Evolutionary conservation across 2,329 filamentous ascomycete genomes (phyloP), one percentile per base, ranked within the genome.

Genomic region (Penicillium sp.): DNA sequence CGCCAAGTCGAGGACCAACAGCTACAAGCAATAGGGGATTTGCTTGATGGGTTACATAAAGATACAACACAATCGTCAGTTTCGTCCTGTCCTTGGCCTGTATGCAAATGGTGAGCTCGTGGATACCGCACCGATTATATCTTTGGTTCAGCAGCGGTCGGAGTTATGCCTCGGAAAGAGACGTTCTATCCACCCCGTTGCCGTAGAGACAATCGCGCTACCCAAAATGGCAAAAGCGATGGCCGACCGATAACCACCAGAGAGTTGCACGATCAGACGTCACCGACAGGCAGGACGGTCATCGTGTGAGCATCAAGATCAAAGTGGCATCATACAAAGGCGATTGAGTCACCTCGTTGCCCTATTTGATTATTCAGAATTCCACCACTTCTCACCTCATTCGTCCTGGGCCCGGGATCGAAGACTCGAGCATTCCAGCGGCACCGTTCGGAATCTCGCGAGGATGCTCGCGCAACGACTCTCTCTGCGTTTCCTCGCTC

Each of bases 401-500:
- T 32, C 11, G 11, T 8, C 29, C 29, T 4, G 29, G 29, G 29
- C 29, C 8, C 29, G 5, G 29, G 5, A 32, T 11, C 29, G 11
- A 25, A 18, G 28, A 18, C 9, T 24, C 11, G 25, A 5, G 9
- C 36, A 35, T 46, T 46, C 29, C 32, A 53, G 35, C 26, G 39
- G 13, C 7, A 24, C 18, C 36, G 13, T 39, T 34, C 26, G 29
- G 39, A 32, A 35, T 27, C 29, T 7, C 11, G 29, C 29, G 8
- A 51, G 29, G 34, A 59, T 59, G 57, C 29, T 59, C n/a, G 49
- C 54, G 25, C 58, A 56, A 47, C 45, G 52, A 33, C 50, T 60
- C 34, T 56, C 61, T 48, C 49, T 60, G 50, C 65, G 64, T 38
- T 65, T 59, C 43, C 34, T 67, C 38, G 61, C 61, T 13, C 33